Percentiles rank a stretch among this genome's conserved stretches.
phyloP scores from a whole-genome alignment of 2,329 filamentous ascomycete species.

The Lasiodiplodia theobromae region DNA sequence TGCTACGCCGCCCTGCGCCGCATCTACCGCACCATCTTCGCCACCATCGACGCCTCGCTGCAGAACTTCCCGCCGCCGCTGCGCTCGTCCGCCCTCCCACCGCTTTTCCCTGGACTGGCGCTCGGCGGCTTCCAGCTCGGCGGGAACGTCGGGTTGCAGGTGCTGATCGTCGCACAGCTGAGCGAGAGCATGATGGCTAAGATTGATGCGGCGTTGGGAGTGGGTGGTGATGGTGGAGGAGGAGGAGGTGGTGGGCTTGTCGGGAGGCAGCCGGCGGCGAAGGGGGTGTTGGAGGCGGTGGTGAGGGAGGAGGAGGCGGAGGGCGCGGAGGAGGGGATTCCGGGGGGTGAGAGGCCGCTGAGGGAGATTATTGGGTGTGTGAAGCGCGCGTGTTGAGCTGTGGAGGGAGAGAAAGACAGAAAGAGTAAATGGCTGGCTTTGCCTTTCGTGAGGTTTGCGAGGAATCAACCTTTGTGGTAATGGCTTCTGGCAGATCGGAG shows the following conservation, averaged over 20 bases:
- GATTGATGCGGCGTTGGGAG: neutral
- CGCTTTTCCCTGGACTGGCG: neutral
- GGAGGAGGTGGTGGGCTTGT: neutral
- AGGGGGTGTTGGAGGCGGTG: neutral
- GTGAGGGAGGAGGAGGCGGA: neutral
- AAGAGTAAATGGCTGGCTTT: no score
- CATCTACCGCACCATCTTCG: constrained; percentile 9
- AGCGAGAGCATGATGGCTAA: neutral
- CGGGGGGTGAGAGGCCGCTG: neutral
- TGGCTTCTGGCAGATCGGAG: neutral
- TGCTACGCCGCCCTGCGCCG: constrained; percentile 1
- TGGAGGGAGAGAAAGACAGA: no score
- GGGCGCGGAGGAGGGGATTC: neutral
- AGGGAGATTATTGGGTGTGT: neutral
- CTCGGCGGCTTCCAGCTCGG: constrained; percentile 5
- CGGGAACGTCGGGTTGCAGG: neutral
- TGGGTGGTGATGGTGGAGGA: neutral
- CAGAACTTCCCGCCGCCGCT: neutral
- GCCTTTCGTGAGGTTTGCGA: no score
- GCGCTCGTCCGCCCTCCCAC: neutral
- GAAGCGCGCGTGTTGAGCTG: neutral
- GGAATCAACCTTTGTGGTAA: no score
- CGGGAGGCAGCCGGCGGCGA: neutral
- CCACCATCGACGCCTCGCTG: neutral
- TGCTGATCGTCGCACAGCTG: neutral